Evolutionary conservation across 306 rosid genomes (phyloP).

Genomic region (Citrullus amarus): DNA sequence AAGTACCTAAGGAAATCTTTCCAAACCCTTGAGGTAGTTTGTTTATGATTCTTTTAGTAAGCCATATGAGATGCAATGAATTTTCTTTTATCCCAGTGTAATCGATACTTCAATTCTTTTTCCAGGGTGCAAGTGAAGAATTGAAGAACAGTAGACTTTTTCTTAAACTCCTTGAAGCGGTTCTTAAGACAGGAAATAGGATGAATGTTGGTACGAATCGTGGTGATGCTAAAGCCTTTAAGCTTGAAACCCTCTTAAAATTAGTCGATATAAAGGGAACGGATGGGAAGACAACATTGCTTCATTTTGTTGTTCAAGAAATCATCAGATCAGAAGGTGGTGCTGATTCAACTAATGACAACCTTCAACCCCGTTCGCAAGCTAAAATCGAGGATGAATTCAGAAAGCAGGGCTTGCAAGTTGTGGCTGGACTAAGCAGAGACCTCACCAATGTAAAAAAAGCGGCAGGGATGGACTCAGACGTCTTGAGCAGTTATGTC

Average conservation of each 20-base stretch:
- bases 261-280: slow-evolving; percentile 93
- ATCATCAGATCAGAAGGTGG: slow-evolving; percentile 82
- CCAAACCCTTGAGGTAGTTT: slow-evolving; percentile 73
- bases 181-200: slow-evolving; percentile 95
- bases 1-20: slow-evolving; percentile 79
- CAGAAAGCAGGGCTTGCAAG: slow-evolving; percentile 72
- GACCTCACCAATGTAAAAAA: slow-evolving; percentile 76
- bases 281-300: slow-evolving; percentile 91
- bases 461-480: slow-evolving; percentile 98
- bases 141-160: slow-evolving; percentile 78
- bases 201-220: slow-evolving; percentile 97
- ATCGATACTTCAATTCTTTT: slow-evolving; percentile 7
- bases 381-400: slow-evolving; percentile 47
- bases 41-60: neutral
- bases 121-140: slow-evolving; percentile 85
- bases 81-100: slow-evolving; percentile 9
- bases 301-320: slow-evolving; percentile 99
- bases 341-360: slow-evolving; percentile 42
- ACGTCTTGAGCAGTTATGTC: slow-evolving; percentile 78
- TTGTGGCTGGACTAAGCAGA: slow-evolving; percentile 82
- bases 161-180: slow-evolving; percentile 95
- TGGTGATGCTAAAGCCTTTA: slow-evolving; percentile 92
- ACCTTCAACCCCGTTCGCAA: slow-evolving; percentile 28
- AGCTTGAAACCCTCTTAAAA: slow-evolving; percentile 84
- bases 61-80: neutral